Conservation (phyloP, 495 filamentous ascomycete species). For the Baudoinia panamericana region DNA sequence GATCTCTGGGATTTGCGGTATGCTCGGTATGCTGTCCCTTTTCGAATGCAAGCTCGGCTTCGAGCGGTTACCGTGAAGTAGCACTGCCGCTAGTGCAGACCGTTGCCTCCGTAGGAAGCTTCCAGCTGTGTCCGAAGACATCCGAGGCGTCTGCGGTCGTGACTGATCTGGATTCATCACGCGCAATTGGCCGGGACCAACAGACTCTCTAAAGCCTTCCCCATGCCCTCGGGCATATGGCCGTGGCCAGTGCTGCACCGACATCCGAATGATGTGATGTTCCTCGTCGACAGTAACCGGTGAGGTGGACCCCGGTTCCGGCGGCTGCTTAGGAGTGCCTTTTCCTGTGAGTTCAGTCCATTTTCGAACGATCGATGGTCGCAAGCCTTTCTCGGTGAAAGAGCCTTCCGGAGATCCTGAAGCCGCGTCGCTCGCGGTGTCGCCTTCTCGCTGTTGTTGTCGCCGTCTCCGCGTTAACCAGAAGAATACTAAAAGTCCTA, state of each 20-base stretch:
- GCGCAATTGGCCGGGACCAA: conserved; percentile 11
- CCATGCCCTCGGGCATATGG: conserved; percentile 12
- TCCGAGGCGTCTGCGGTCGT: conserved; percentile 7
- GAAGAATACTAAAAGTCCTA: conserved; percentile 11
- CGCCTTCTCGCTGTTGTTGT: too few species aligned
- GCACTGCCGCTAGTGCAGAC: conserved; percentile 6
- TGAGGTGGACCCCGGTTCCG: background rate
- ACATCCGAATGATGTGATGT: conserved; percentile 18
- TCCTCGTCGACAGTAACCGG: conserved; percentile 10
- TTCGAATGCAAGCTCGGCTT: conserved; percentile 6
- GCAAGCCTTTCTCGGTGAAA: conserved; percentile 7
- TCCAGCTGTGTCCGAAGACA: conserved; percentile 1
- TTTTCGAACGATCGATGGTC: conserved; percentile 3
- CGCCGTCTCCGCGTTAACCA: conserved; percentile 11
- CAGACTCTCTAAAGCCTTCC: conserved; percentile 16
- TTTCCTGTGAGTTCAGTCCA: conserved; percentile 10
- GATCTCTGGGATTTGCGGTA: conserved; percentile 5
- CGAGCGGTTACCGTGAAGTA: conserved; percentile 6
- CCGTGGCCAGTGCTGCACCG: conserved; percentile 13
- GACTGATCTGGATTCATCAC: conserved; percentile 16
- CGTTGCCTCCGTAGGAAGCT: conserved; percentile 13
- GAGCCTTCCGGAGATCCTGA: too few species aligned
- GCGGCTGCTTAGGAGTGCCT: conserved; percentile 1
- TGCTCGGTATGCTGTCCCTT: background rate
- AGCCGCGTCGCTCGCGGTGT: too few species aligned